Evolutionary conservation across 1,284 basidiomycete species (phyloP), one percentile per base, ranked within the genome.

Genomic region (Paramarasmius palmivorus): DNA sequence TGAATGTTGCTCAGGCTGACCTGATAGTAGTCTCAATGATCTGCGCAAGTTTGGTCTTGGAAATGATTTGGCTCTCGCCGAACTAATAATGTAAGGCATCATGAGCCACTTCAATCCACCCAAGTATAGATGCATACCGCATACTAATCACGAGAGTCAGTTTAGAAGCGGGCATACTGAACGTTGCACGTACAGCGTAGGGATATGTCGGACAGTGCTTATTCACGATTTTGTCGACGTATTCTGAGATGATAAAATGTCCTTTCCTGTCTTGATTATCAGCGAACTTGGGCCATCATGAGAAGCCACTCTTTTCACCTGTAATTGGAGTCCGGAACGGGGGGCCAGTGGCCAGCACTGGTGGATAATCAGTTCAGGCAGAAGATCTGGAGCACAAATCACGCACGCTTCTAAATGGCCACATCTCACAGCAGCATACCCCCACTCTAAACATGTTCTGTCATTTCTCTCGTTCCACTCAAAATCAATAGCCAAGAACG

Each of bases 381-480:
- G 38, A 39, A 35, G n/a, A 47, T 25, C 19, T 55, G 36, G 23
- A 54, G 53, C 35, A 52, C 22, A 62, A 50, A 62, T 60, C 20
- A 84, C 88, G 62, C 61, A 88, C 84, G 82, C 79, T 57, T 88
- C 78, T 45, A 93, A 71, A 70, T 89, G 85, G 2, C 82, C 83
- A 64, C 88, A 91, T 36, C 90, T 73, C 48, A 90, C 76, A 5
- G 88, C 88, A 36, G 91, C 88, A 67, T 92, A 88, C 1, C 92
- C 91, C 76, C 88, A 90, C 68, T 93, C 91, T 52, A 92, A 65
- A 62, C 76, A 82, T 49, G 77, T 82, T 55, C 76, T 82, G 61
- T 83, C 70, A 66, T 91, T 91, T 55, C 86, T 81, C 63, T 93
- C 91, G 56, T 82, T 88, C 81, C 84, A 88, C 59, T 89, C 88